These are phyloP conservation scores for Cryphonectria parasitica DNA, from an alignment of 2,329 filamentous ascomycete genomes.

Conservation along the genomic window DNA sequence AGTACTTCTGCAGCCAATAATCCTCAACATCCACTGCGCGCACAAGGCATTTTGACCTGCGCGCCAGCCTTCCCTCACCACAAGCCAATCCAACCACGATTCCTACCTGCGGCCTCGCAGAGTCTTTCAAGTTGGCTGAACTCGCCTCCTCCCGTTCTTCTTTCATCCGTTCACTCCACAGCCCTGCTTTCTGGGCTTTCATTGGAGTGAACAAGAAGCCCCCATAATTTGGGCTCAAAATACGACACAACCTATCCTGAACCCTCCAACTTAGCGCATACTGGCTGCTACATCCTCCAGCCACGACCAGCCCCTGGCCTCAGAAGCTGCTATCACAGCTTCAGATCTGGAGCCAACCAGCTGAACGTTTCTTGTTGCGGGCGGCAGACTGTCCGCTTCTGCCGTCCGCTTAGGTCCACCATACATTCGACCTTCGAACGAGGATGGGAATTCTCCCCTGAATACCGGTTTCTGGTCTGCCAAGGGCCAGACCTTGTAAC, in stretches of 20 bases:
- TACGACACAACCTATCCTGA: slow-evolving; percentile 27
- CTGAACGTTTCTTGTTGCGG: slow-evolving; percentile 33
- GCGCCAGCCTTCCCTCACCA: neutral
- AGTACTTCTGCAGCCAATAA: neutral
- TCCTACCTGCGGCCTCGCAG: slow-evolving; percentile 21
- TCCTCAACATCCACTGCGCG: neutral
- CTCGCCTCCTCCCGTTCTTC: slow-evolving; percentile 65
- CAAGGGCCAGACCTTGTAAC: slow-evolving; percentile 16
- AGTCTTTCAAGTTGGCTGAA: slow-evolving; percentile 45
- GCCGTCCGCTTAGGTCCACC: slow-evolving; percentile 38
- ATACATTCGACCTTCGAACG: slow-evolving; percentile 17
- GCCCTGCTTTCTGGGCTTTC: slow-evolving; percentile 92
- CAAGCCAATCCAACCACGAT: neutral
- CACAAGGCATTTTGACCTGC: neutral
- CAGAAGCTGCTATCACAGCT: slow-evolving; percentile 4
- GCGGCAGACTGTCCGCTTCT: slow-evolving; percentile 41
- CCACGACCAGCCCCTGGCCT: slow-evolving; percentile 3
- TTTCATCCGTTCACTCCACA: slow-evolving; percentile 85
- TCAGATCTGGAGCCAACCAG: slow-evolving; percentile 14
- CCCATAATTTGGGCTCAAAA: slow-evolving; percentile 73
- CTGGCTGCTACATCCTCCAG: neutral
- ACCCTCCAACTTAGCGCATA: neutral
- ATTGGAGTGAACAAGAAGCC: slow-evolving; percentile 96
- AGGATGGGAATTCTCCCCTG: slow-evolving; percentile 29
- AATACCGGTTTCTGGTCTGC: slow-evolving; percentile 25